Evolutionary conservation across 768 basidiomycete species (phyloP), one percentile per base, ranked within the genome.

Genomic region (Nevesoporus exiguus): DNA sequence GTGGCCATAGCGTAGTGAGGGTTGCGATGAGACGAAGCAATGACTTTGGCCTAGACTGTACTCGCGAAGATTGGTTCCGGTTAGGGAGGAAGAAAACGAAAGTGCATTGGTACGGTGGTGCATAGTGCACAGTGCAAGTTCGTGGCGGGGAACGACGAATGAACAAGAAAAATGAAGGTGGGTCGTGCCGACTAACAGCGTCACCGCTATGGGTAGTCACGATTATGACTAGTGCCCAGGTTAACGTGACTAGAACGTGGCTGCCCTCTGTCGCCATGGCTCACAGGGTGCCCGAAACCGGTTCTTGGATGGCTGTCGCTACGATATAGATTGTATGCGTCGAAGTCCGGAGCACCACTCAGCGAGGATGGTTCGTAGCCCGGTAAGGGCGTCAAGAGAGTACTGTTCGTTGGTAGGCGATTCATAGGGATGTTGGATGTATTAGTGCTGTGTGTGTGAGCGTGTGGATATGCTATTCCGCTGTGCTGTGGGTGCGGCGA

Each of bases 311-410:
- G 72, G 57, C 67, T 67, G 49, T 66, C 70, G 41, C 66, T 66
- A 41, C 74, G 75, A 48, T 76, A 74, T 31, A 76, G 70, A 25
- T 47, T 49, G 47, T 67, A 73, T 10, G 54, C 17, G 30, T 60
- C 49, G 40, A 60, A 49, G 27, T 56, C 45, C 8, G 57, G 25
- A 27, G 29, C 31, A 51, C 61, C 52, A 34, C 58, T 50, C 52
- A 76, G 57, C n/a, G 78, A 66, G 27, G 76, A 60, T 8, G 73
- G 62, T 55, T 79, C 77, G 61, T 84, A 86, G 21, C 83, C 80
- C 5, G 82, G 76, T 19, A 87, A 74, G n/a, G 88, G 85, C 30
- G 86, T 88, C 56, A 89, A 73, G 50, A 90, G 75, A 24, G 84
- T 88, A 69, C 83, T 87, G 62, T 83, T 80, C 29, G 81, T 71